Evolutionary conservation across 495 filamentous ascomycete species (phyloP), one percentile per base, ranked within the genome.

Genomic region (Monascus purpureus): DNA sequence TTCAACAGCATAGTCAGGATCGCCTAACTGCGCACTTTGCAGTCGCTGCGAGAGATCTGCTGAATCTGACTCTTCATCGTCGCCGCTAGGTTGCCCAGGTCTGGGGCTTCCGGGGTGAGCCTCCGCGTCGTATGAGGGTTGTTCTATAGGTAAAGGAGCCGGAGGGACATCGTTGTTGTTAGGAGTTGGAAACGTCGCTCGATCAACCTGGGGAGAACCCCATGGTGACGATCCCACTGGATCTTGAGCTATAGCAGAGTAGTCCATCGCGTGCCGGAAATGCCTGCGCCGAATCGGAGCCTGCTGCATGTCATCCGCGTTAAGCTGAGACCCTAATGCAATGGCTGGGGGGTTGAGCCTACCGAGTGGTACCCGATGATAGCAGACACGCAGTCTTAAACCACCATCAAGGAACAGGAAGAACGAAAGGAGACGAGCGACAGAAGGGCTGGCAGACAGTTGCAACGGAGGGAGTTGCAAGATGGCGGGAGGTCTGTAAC

Each of bases 241-340:
- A 53, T 90, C 84, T 42, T 72, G 55, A 46, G 80, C 73, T 16
- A 83, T 68, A 32, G 77, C 55, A 31, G 82, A 82, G 57, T 90
- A 93, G 56, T 93, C 85, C 85, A 93, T 93, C 16, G 22, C 13
- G n/a, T n/a, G n/a, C n/a, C n/a, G n/a, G n/a, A n/a, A n/a, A n/a
- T n/a, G n/a, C n/a, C n/a, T n/a, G n/a, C n/a, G n/a, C n/a, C n/a
- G n/a, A n/a, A n/a, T n/a, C n/a, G n/a, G n/a, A n/a, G n/a, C n/a
- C n/a, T n/a, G n/a, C n/a, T n/a, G n/a, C n/a, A n/a, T n/a, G n/a
- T n/a, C n/a, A n/a, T n/a, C n/a, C n/a, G n/a, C n/a, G n/a, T n/a
- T n/a, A n/a, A n/a, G n/a, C n/a, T n/a, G n/a, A n/a, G n/a, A n/a
- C n/a, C n/a, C n/a, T n/a, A n/a, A n/a, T n/a, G n/a, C n/a, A n/a